phyloP scores from a whole-genome alignment of 495 filamentous ascomycete genomes.

The Penicillium steckii region DNA sequence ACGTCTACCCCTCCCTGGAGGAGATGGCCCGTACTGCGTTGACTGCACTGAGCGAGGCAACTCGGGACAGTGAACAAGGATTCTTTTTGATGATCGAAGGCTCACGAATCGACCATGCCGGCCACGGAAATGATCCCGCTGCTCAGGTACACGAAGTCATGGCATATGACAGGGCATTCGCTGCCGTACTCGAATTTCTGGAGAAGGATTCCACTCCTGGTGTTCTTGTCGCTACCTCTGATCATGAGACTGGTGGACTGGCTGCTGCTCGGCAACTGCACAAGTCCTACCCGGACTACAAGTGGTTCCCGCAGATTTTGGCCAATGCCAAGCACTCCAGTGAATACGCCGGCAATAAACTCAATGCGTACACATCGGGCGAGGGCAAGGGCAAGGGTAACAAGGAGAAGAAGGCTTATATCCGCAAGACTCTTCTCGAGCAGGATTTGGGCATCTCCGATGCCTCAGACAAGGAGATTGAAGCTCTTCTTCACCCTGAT shows the following conservation, averaged over 20 bases:
- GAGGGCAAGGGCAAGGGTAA: constrained; percentile 17
- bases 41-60: constrained; percentile 75
- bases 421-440: constrained; percentile 58
- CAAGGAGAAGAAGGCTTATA: constrained; percentile 44
- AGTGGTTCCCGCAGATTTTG: constrained; percentile 82
- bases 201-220: constrained; percentile 69
- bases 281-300: constrained; percentile 68
- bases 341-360: constrained; percentile 61
- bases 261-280: constrained; percentile 74
- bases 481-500: constrained; percentile 53
- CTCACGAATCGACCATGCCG: constrained; percentile 92
- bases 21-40: constrained; percentile 89
- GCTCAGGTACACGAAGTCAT: constrained; percentile 94
- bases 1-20: constrained; percentile 82
- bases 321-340: constrained; percentile 78
- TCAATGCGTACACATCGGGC: constrained; percentile 54
- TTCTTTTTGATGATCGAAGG: constrained; percentile 99
- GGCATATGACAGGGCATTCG: constrained; percentile 85
- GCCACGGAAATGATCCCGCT: constrained; percentile 91
- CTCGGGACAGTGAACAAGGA: constrained; percentile 79
- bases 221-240: constrained; percentile 83
- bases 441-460: constrained; percentile 74
- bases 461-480: constrained; percentile 67
- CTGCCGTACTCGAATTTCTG: constrained; percentile 79
- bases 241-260: constrained; percentile 94